A percentile compares a stretch with the other conserved stretches of the same genome.
phyloP scores from a whole-genome alignment of 2,329 filamentous ascomycete genomes.

The Chrysoporthe cubensis region DNA sequence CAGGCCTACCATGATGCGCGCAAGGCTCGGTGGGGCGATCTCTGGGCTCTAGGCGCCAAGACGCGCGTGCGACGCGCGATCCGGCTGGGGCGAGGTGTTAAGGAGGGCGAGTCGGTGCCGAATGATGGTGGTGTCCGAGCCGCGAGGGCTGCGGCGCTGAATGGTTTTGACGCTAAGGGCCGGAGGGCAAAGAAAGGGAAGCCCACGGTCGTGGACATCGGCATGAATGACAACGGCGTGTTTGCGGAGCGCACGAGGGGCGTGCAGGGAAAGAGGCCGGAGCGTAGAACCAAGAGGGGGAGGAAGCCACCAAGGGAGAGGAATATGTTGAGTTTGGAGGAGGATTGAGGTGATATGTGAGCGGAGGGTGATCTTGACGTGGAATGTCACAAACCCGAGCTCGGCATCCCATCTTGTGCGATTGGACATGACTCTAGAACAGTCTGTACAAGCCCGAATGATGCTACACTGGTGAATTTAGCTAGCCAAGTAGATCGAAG shows the following conservation, averaged over 20 bases:
- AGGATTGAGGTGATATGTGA: slow-evolving; percentile 31
- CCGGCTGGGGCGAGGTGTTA: slow-evolving; percentile 57
- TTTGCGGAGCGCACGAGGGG: slow-evolving; percentile 44
- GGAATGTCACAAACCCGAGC: background rate
- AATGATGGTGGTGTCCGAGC: slow-evolving; percentile 54
- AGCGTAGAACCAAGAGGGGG: slow-evolving; percentile 48
- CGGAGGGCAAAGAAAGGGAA: slow-evolving; percentile 6
- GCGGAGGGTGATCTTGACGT: too few species aligned
- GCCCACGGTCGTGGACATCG: slow-evolving; percentile 46
- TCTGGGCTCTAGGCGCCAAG: slow-evolving; percentile 95
- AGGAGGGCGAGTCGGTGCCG: slow-evolving; percentile 31
- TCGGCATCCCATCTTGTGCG: background rate
- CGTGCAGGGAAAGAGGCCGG: slow-evolving; percentile 35
- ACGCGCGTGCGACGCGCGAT: slow-evolving; percentile 68
- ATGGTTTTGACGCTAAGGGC: slow-evolving; percentile 11
- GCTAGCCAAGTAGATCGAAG: background rate
- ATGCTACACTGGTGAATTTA: background rate
- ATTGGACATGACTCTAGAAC: background rate
- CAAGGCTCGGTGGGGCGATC: slow-evolving; percentile 88
- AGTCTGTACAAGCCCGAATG: background rate
- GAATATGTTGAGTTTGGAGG: slow-evolving; percentile 46
- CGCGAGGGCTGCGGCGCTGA: slow-evolving; percentile 33
- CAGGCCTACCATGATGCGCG: slow-evolving; percentile 90
- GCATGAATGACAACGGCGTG: slow-evolving; percentile 42
- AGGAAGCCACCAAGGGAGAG: slow-evolving; percentile 41